Evolutionary conservation across 441 rosid species (phyloP).

Genomic region (Biscutella laevigata): DNA sequence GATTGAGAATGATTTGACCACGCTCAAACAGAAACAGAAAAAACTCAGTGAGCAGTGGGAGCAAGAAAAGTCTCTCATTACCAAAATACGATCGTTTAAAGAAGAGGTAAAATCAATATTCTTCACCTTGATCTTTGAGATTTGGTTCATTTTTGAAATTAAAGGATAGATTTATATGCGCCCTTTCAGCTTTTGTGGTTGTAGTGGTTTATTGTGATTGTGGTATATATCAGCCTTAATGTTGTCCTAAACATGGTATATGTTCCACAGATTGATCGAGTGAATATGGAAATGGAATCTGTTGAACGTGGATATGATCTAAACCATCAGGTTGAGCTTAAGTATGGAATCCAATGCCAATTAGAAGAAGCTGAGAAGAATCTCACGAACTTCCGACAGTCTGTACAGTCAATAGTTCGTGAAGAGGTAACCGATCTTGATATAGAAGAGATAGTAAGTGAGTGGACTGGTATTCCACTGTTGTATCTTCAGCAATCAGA

Average conservation of each 20-base stretch:
- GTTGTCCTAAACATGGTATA: background rate
- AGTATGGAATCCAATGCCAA: slow-evolving; percentile 80
- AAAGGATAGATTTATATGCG: background rate
- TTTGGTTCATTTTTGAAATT: background rate
- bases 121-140: background rate
- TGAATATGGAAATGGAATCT: slow-evolving; percentile 81
- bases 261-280: slow-evolving; percentile 34
- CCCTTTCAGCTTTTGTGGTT: background rate
- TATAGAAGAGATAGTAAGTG: slow-evolving; percentile 23
- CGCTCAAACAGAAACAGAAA: slow-evolving; percentile 60
- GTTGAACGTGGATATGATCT: slow-evolving; percentile 80
- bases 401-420: slow-evolving; percentile 66
- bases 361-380: slow-evolving; percentile 72
- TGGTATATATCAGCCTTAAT: background rate
- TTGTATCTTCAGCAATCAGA: slow-evolving; percentile 26
- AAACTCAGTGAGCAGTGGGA: slow-evolving; percentile 72
- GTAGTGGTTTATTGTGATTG: background rate
- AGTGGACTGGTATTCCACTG: slow-evolving; percentile 27
- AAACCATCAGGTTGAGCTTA: slow-evolving; percentile 79
- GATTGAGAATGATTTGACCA: slow-evolving; percentile 50
- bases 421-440: slow-evolving; percentile 73
- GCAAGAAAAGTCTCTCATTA: slow-evolving; percentile 64
- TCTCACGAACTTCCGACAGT: slow-evolving; percentile 50
- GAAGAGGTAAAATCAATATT: slow-evolving; percentile 50
- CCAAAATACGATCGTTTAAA: slow-evolving; percentile 53